Base-by-base conservation (phyloP, 1,284 basidiomycete genomes). In the Cryptococcus jaspeensis region DNA sequence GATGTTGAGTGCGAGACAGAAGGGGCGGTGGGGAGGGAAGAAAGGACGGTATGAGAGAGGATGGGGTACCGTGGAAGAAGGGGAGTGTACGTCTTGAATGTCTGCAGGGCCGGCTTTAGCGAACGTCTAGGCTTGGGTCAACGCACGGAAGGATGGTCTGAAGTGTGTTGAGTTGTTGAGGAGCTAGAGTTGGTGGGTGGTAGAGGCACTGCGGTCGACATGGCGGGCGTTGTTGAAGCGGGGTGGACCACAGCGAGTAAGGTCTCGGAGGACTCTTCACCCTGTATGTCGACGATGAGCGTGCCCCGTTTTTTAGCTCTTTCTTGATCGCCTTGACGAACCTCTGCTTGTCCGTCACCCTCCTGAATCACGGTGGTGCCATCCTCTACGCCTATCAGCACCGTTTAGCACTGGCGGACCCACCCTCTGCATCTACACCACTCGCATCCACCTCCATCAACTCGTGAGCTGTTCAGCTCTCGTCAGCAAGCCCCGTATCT, bases 31-130 rank as follows among this genome's bases (percentile, higher is more conserved):
- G 7, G 56, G 46, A 47, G 71, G 41, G 44, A 40, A 39, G 50
- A 37, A 28, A 20, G 13, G 18, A 36, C 25, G 18, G 37, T 44
- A 16, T 50, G 41, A 39, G 52, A 50, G 5, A 75, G 63, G 45
- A 69, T 67, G n/a, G 69, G 73, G 49, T 74, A 74, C 20, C 64
- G 67, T 6, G 58, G 43, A 2, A 73, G 62, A 15, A 74, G 50
- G 2, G 72, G 63, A 15, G 60, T 48, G 54, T 74, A 74, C 3
- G 59, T 25, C 13, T 49, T 50, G 53, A 67, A 70, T 13, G 50
- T n/a, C 59, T 61, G 42, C 28, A 12, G n/a, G 25, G 11, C 15
- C 18, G 20, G 36, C 5, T 23, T 62, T 43, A 59, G 57, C 51
- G 22, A 15, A 11, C 11, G 35, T 32, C 20, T 40, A 23, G 16